phyloP scores from a whole-genome alignment of 1,139 yeast genomes.

The Pichia sp. region DNA sequence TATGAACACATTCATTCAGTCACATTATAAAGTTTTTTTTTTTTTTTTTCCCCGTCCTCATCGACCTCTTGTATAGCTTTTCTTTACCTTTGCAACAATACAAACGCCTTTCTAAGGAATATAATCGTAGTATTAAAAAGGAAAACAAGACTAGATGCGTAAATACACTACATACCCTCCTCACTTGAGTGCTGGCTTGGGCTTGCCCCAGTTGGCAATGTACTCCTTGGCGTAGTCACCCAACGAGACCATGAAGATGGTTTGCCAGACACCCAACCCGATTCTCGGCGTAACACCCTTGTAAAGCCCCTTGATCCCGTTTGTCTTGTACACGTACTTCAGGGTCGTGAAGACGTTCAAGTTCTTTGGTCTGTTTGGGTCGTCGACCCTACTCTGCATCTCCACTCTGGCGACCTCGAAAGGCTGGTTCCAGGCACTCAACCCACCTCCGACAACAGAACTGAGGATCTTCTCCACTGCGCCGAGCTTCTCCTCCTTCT shows the following conservation, averaged over 20 bases:
- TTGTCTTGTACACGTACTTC: constrained; percentile 73
- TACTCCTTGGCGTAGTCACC: constrained; percentile 84
- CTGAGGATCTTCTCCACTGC: constrained; percentile 80
- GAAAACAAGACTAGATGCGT: not conserved
- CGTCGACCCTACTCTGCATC: constrained; percentile 90
- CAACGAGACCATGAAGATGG: constrained; percentile 97
- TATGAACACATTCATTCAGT: not conserved
- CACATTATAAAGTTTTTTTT: not conserved
- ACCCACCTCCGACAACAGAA: constrained; percentile 93
- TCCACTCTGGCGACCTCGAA: constrained; percentile 96
- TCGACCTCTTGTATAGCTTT: not conserved
- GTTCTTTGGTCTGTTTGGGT: constrained; percentile 94
- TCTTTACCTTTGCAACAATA: not conserved
- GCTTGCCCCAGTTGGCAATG: constrained; percentile 39
- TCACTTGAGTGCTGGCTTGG: constrained; percentile 25
- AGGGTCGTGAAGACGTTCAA: constrained; percentile 76
- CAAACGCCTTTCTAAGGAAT: not conserved
- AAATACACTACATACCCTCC: not conserved
- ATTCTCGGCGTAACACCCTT: constrained; percentile 97
- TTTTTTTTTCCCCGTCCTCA: not conserved
- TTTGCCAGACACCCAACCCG: constrained; percentile 97
- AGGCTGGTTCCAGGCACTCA: constrained; percentile 98
- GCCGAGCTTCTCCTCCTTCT: constrained; percentile 54
- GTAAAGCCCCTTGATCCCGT: constrained; percentile 86
- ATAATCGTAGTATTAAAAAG: not conserved